A percentile compares a stretch with the other conserved stretches of the same genome.
Conservation (phyloP, 352 stramenopile genomes). For the Phytopythium chamaehyphon region DNA sequence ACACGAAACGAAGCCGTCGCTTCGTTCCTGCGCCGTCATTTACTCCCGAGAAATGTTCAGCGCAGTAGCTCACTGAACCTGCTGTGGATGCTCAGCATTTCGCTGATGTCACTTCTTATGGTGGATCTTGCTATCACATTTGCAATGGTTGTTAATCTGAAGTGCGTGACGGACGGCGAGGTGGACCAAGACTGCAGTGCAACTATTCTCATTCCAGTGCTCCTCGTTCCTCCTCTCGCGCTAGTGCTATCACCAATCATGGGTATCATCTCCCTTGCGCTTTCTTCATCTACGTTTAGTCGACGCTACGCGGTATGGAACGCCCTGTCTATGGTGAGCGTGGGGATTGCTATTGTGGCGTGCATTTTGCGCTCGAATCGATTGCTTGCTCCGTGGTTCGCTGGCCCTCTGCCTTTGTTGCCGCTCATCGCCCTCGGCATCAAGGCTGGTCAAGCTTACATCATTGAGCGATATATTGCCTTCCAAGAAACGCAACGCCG, state of each 20-base stretch:
- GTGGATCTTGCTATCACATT: constrained; percentile 78
- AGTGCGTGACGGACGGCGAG: constrained; percentile 70
- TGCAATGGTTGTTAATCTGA: constrained; percentile 74
- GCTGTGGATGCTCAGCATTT: constrained; percentile 66
- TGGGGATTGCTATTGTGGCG: constrained; percentile 58
- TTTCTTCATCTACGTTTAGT: constrained; percentile 66
- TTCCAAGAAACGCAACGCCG: constrained; percentile 74
- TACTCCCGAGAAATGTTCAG: constrained; percentile 56
- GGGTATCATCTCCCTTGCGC: constrained; percentile 67
- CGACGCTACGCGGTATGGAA: constrained; percentile 79
- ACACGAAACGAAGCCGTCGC: constrained; percentile 30
- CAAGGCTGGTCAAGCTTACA: constrained; percentile 61
- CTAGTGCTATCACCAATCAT: constrained; percentile 69
- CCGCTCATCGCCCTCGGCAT: constrained; percentile 58
- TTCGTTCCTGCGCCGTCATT: constrained; percentile 39
- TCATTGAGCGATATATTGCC: constrained; percentile 74
- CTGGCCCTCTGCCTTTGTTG: constrained; percentile 61
- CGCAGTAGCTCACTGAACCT: constrained; percentile 48
- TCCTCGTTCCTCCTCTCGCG: constrained; percentile 64
- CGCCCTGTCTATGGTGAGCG: constrained; percentile 71
- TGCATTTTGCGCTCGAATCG: constrained; percentile 61
- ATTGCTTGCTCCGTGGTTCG: constrained; percentile 80
- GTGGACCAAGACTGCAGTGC: constrained; percentile 66
- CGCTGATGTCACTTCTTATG: constrained; percentile 62
- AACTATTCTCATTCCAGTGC: constrained; percentile 67